Conservation (phyloP, 805 yeast genomes). For the Lachancea sp. region DNA sequence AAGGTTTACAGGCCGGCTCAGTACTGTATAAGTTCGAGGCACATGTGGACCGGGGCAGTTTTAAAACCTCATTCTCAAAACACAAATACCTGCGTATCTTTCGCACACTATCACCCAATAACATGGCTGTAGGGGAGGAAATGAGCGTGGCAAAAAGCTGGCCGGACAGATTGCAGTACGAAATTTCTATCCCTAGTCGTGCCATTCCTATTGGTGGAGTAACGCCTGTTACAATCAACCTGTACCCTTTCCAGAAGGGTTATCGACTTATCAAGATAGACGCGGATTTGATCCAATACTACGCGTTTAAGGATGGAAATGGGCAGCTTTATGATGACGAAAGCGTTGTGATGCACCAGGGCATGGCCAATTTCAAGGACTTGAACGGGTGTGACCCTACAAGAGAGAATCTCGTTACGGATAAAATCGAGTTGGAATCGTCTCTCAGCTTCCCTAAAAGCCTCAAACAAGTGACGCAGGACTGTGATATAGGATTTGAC, state of each 20-base stretch:
- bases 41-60: conserved; percentile 57
- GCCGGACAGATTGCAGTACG: conserved; percentile 84
- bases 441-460: conserved; percentile 60
- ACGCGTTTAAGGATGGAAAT: conserved; percentile 47
- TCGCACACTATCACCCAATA: conserved; percentile 75
- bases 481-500: conserved; percentile 61
- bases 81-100: conserved; percentile 67
- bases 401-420: conserved; percentile 33
- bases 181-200: conserved; percentile 74
- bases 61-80: conserved; percentile 41
- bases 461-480: conserved; percentile 71
- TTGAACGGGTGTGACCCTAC: conserved; percentile 36
- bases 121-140: conserved; percentile 58
- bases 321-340: conserved; percentile 59
- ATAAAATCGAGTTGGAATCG: conserved; percentile 59
- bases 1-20: conserved; percentile 77
- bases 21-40: conserved; percentile 69
- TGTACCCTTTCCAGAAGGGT: conserved; percentile 78
- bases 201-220: conserved; percentile 83
- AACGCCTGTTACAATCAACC: conserved; percentile 57
- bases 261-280: conserved; percentile 61
- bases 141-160: conserved; percentile 87
- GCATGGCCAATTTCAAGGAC: conserved; percentile 41
- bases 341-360: conserved; percentile 46
- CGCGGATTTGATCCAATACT: conserved; percentile 60